Base-by-base conservation (phyloP, 169 alveolate genomes). In the Eimeria sp. region DNA sequence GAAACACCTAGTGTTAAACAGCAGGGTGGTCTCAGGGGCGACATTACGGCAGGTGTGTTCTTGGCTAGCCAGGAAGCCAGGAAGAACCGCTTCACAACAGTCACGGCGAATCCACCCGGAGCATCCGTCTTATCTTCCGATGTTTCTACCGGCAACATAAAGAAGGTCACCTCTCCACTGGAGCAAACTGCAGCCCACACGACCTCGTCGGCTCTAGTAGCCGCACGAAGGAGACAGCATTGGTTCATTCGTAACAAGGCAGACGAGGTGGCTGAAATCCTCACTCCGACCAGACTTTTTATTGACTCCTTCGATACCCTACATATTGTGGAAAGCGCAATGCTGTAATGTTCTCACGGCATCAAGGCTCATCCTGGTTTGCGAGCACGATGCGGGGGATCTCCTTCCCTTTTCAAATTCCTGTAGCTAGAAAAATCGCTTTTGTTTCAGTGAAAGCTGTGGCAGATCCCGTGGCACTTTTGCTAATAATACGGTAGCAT, bases 141-240 rank as follows among this genome's bases (percentile, higher is more conserved):
- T 23, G 62, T 52, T 27, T 64, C 66, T 27, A 6, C 68, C 6
- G 93, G 93, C 56, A 33, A 11, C 33, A 37, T 8, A 43, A 87
- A 64, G 64, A 87, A 87, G 60, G 30, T 46, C 58, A 87, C 93
- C 54, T 87, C 83, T 27, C 93, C 93, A 37, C 66, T 87, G 82
- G 93, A 87, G 80, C 82, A 87, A 27, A 87, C 82, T 60, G 93
- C 93, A 64, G 93, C 93, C 93, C 93, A 87, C 54, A 23, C 52
- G 30, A 72, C n/a, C 25, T 58, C 83, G 23, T 43, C 68, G 30
- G 14, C 60, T 40, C n/a, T 13, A 23, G n/a, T 77, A 20, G 76
- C 77, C 4, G 25, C 90, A 52, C 58, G 68, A 52, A 66, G 40
- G n/a, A 54, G n/a, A 13, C 46, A 30, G 49, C 62, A 23, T 11